Evolutionary conservation across 176 grass and related monocot species (phyloP), one percentile per base, ranked within the genome.

Genomic region (Melocanna baccifera): DNA sequence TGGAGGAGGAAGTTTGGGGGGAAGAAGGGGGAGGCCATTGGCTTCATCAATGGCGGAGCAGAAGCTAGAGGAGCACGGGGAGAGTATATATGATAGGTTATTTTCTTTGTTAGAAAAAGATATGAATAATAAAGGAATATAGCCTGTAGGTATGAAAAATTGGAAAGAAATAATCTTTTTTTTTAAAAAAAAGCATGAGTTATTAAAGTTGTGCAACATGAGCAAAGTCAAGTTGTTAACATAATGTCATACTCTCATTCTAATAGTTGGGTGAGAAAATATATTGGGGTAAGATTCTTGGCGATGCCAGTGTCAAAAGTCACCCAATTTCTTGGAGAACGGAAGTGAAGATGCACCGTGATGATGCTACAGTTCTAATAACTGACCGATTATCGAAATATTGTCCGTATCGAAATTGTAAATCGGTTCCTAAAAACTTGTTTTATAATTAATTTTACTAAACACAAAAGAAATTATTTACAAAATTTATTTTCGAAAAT

Each of bases 1-100:
- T 90, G 94, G 63, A 97, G 77, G 58, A 97, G 71, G 87, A 97
- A 97, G 89, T 92, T 92, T 13, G 94, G 70, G 13, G 94, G 91
- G 65, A 92, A 92, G 92, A 90, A 97, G 61, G 87, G 87, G 61
- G 90, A 93, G 7, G 84, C 63, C 85, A 97, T 92, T 69, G 82
- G 79, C 74, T 88, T 88, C 85, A 85, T 86, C 50, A 57, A 42
- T 13, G 46, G 51, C 28, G 53, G 52, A 61, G 73, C 71, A 50
- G 62, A 10, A 67, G 71, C 14, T 42, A 14, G 42, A 71, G 25
- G 55, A 83, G 80, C 86, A 83, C 83, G 73, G 80, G 34, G 15
- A 12, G 22, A 62, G 53, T 87, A 81, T 76, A 51, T 64, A 32
- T 1, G 13, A 18, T 1, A 16, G 28, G 1, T 13, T 63, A 63